Percentiles rank a stretch among this genome's conserved stretches.
Evolutionary conservation across 2,329 filamentous ascomycete species (phyloP).

Genomic region (Pseudogymnoascus destructans): DNA sequence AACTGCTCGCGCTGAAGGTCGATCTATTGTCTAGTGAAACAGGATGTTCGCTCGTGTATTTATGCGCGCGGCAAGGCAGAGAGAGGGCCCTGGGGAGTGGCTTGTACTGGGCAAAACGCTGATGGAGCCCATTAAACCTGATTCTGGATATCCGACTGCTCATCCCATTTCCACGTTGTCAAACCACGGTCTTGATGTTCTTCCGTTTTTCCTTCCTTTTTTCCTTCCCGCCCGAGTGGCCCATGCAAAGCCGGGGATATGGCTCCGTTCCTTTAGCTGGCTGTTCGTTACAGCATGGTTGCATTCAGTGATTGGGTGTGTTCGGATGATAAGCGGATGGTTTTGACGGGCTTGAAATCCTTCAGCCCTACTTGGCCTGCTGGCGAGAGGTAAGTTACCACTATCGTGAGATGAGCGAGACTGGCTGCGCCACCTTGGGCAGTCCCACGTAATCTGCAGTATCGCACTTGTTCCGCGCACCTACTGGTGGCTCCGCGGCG

Average conservation of each 20-base stretch:
- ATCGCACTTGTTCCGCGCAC: constrained; percentile 2
- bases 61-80: constrained; percentile 3
- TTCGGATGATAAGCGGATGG: constrained; percentile 5
- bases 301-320: not conserved
- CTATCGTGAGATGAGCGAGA: constrained; percentile 5
- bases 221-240: not conserved
- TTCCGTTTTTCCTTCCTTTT: constrained; percentile 1
- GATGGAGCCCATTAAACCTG: not conserved
- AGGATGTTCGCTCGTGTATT: constrained; percentile 3
- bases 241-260: not conserved
- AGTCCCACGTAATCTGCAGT: not conserved
- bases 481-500: not conserved
- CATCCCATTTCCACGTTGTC: not conserved
- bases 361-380: constrained; percentile 10
- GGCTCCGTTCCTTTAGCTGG: not conserved
- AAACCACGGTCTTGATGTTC: not conserved
- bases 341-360: not conserved
- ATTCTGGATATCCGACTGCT: not conserved
- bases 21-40: constrained; percentile 6
- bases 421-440: constrained; percentile 6
- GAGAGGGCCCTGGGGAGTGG: not conserved
- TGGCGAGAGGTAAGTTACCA: not conserved
- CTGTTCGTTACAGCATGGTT: constrained; percentile 1
- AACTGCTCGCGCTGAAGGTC: constrained; percentile 2
- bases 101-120: constrained; percentile 2